A percentile compares a stretch with the other conserved stretches of the same genome.
Evolutionary conservation across 2,329 filamentous ascomycete species (phyloP).

Genomic region (Thielaviopsis ethacetica): DNA sequence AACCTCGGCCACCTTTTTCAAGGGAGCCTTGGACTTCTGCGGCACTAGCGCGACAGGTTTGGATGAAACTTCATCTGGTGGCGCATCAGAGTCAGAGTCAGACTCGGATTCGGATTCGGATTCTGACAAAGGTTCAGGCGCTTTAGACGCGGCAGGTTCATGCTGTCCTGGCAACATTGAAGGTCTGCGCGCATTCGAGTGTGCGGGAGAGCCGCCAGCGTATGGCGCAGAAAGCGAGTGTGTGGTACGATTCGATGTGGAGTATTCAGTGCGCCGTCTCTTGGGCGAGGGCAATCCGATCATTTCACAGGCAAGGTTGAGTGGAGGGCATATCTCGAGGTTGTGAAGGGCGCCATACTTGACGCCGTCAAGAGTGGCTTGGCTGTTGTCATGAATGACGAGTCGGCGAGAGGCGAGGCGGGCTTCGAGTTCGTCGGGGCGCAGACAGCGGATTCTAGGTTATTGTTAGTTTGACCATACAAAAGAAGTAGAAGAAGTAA

Average conservation of each 20-base stretch:
- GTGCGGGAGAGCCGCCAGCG: neutral
- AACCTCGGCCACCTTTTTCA: neutral
- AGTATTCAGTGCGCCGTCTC: neutral
- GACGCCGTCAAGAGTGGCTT: conserved; percentile 52
- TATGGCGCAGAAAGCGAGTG: too few species aligned
- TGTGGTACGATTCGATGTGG: too few species aligned
- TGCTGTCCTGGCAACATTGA: too few species aligned
- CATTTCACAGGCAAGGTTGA: neutral
- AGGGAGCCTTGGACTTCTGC: neutral
- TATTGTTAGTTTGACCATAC: conserved; percentile 9
- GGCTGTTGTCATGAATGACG: conserved; percentile 66
- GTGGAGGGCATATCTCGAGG: neutral
- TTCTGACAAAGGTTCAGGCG: too few species aligned
- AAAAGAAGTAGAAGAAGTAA: neutral
- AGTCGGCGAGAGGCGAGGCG: conserved; percentile 57
- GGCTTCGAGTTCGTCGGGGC: conserved; percentile 53
- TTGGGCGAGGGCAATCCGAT: neutral
- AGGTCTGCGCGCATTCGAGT: neutral
- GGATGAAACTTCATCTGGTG: conserved; percentile 7
- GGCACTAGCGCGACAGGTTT: neutral
- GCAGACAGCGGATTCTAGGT: conserved; percentile 58
- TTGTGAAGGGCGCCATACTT: neutral
- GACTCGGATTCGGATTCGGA: conserved; percentile 15
- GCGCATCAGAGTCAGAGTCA: conserved; percentile 21
- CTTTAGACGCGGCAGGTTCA: too few species aligned